These are phyloP conservation scores for Vigna reflexopilosa DNA, from an alignment of 306 rosid species.

Conservation along the genomic window DNA sequence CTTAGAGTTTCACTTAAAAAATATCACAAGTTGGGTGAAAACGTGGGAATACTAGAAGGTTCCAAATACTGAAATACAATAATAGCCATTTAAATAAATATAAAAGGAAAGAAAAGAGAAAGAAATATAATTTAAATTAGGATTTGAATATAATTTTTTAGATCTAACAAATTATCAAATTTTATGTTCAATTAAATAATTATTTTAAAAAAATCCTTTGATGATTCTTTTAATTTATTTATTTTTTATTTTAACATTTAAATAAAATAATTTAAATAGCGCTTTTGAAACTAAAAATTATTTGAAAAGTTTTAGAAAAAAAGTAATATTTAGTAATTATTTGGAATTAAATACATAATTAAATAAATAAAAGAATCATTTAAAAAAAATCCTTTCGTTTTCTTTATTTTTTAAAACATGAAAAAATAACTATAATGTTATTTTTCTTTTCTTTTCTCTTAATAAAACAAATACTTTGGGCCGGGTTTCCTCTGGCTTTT, in stretches of 20 bases:
- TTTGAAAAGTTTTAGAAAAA: no score
- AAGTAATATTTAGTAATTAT: neutral
- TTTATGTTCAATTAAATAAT: no score
- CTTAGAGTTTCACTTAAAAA: neutral
- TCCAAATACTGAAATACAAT: neutral
- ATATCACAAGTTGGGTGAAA: neutral
- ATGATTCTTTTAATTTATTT: no score
- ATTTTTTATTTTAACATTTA: no score
- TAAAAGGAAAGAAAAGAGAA: neutral
- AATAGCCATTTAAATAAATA: neutral
- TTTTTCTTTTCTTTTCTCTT: neutral
- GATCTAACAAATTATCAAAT: no score
- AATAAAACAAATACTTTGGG: neutral
- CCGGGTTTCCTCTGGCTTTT: neutral
- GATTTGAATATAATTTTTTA: no score
- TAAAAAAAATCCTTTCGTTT: neutral
- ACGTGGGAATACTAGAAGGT: neutral
- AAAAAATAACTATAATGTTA: neutral
- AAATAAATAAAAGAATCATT: neutral
- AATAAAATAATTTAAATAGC: no score
- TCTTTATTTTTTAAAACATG: neutral
- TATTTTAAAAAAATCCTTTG: no score
- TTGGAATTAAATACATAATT: neutral
- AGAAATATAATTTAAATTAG: no score
- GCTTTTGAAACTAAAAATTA: no score